Evolutionary conservation across 805 yeast species (phyloP).

Genomic region (Saccharomycopsis sp.): DNA sequence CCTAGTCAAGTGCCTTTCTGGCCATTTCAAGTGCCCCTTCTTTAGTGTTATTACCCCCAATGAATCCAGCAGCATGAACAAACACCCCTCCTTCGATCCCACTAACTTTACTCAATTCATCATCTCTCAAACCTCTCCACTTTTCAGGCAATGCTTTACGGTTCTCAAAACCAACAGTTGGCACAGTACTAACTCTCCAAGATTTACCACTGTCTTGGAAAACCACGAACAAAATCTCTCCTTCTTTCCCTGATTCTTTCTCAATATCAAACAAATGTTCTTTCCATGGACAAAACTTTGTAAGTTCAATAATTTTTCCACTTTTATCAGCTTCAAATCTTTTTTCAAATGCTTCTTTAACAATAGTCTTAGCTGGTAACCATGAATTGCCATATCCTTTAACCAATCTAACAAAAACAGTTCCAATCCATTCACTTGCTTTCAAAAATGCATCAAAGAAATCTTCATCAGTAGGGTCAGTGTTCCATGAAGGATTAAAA

Average conservation of each 20-base stretch:
- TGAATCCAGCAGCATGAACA: slow-evolving; percentile 94
- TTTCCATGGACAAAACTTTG: slow-evolving; percentile 89
- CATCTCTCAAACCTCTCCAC: slow-evolving; percentile 96
- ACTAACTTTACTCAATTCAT: slow-evolving; percentile 58
- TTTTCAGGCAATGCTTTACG: slow-evolving; percentile 83
- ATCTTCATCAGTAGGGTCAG: slow-evolving; percentile 50
- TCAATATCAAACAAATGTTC: slow-evolving; percentile 80
- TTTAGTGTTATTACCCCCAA: slow-evolving; percentile 82
- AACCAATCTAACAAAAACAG: slow-evolving; percentile 61
- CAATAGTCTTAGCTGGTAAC: slow-evolving; percentile 83
- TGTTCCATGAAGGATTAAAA: slow-evolving; percentile 83
- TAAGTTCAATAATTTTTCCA: slow-evolving; percentile 70
- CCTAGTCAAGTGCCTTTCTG: too few relatives aligned
- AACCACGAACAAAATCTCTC: slow-evolving; percentile 64
- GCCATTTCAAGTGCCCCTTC: slow-evolving; percentile 81
- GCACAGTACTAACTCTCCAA: slow-evolving; percentile 90
- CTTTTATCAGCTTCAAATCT: slow-evolving; percentile 56
- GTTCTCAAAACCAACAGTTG: slow-evolving; percentile 76
- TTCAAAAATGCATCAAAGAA: slow-evolving; percentile 59
- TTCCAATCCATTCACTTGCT: slow-evolving; percentile 81
- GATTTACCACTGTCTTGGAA: slow-evolving; percentile 65
- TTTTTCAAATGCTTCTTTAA: slow-evolving; percentile 54
- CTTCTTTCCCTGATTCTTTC: slow-evolving; percentile 45
- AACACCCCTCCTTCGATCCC: slow-evolving; percentile 88
- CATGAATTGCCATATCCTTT: slow-evolving; percentile 74